These are phyloP conservation scores for Fusarium albosuccineum DNA, from an alignment of 2,329 filamentous ascomycete genomes.

Conservation along the genomic window DNA sequence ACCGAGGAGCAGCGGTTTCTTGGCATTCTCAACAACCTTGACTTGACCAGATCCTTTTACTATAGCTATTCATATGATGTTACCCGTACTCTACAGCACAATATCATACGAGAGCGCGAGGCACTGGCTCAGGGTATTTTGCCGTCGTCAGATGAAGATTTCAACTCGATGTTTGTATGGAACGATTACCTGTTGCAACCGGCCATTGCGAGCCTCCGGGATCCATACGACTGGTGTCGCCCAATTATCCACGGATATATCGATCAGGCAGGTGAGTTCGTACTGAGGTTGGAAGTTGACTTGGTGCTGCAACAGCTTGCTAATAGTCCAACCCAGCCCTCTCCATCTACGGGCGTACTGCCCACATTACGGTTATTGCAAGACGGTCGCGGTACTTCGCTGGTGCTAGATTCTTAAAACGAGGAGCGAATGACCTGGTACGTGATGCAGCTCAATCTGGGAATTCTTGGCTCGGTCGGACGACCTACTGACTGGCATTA, in stretches of 20 bases:
- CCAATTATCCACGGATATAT: slow-evolving; percentile 97
- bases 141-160: slow-evolving; percentile 71
- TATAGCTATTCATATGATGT: slow-evolving; percentile 99
- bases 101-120: slow-evolving; percentile 84
- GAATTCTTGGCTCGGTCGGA: not conserved
- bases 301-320: not conserved
- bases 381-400: slow-evolving; percentile 93
- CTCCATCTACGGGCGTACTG: slow-evolving; percentile 86
- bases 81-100: slow-evolving; percentile 90
- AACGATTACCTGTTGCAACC: slow-evolving; percentile 90
- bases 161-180: slow-evolving; percentile 98
- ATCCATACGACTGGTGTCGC: slow-evolving; percentile 94
- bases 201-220: slow-evolving; percentile 75
- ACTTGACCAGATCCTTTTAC: slow-evolving; percentile 92
- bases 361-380: slow-evolving; percentile 95
- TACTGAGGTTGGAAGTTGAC: not conserved
- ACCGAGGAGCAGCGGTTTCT: slow-evolving; percentile 92
- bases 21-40: slow-evolving; percentile 88
- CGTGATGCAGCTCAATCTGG: slow-evolving; percentile 12
- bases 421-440: slow-evolving; percentile 88
- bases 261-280: slow-evolving; percentile 76
- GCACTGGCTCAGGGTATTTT: slow-evolving; percentile 75
- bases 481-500: slow-evolving; percentile 38
- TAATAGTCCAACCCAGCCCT: slow-evolving; percentile 61
- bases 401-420: slow-evolving; percentile 92